These are phyloP conservation scores for Xylaria hypoxylon DNA, from an alignment of 2,329 filamentous ascomycete genomes.

Conservation along the genomic window DNA sequence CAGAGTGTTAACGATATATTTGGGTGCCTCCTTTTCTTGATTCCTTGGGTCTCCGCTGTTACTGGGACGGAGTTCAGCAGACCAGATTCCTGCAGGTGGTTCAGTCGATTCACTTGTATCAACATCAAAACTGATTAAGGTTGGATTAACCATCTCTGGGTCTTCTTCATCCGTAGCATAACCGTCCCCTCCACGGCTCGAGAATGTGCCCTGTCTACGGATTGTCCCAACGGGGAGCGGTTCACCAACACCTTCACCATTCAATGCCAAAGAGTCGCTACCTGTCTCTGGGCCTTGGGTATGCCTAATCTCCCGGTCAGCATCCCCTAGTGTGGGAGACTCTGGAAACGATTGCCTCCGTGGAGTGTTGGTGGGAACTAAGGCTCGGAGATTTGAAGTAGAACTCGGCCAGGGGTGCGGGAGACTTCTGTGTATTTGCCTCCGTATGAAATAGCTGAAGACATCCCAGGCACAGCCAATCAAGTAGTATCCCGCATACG, in stretches of 20 bases:
- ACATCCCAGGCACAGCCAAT: conserved; percentile 55
- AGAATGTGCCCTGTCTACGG: conserved; percentile 61
- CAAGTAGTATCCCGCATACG: conserved; percentile 61
- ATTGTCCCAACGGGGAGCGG: conserved; percentile 50
- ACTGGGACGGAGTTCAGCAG: conserved; percentile 68
- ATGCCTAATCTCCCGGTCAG: conserved; percentile 50
- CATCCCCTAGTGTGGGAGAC: conserved; percentile 50
- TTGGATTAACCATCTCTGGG: conserved; percentile 65
- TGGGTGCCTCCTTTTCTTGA: conserved; percentile 49
- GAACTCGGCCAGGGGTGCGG: conserved; percentile 49
- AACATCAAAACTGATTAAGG: conserved; percentile 71
- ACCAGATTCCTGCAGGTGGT: conserved; percentile 66
- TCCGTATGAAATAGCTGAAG: conserved; percentile 54
- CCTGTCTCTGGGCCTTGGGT: conserved; percentile 40
- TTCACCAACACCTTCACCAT: conserved; percentile 49
- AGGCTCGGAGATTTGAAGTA: conserved; percentile 25
- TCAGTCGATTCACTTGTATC: conserved; percentile 67
- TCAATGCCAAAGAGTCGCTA: conserved; percentile 46
- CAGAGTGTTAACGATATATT: conserved; percentile 62
- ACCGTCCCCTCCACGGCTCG: conserved; percentile 58
- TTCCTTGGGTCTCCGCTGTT: conserved; percentile 50
- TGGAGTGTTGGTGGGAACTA: conserved; percentile 22
- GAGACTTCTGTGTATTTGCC: conserved; percentile 54
- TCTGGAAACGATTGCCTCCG: conserved; percentile 46
- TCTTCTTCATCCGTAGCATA: conserved; percentile 69